A percentile compares a stretch with the other conserved stretches of the same genome.
Conservation (phyloP, 2,329 filamentous ascomycete genomes). For the Neofusicoccum laricinum region DNA sequence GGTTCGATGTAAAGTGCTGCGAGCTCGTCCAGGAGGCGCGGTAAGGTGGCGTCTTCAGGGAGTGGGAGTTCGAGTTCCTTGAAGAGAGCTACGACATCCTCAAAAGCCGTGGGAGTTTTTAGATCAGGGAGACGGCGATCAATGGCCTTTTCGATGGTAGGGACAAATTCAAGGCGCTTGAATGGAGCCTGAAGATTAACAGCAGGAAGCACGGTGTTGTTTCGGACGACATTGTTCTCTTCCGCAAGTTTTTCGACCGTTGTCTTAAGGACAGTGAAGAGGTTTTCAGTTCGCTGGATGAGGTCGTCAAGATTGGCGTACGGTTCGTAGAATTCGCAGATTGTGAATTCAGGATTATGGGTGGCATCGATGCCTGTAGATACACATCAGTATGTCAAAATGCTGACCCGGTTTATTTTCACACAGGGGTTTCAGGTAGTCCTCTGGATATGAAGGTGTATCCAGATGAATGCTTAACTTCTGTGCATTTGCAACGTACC, state of each 20-base stretch:
- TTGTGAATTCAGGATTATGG: conserved; percentile 97
- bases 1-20: conserved; percentile 76
- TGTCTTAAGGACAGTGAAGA: conserved; percentile 51
- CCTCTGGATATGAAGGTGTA: too few species aligned
- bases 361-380: conserved; percentile 67
- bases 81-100: conserved; percentile 58
- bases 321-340: conserved; percentile 93
- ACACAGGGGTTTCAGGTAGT: too few species aligned
- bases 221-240: conserved; percentile 27
- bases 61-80: conserved; percentile 46
- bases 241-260: conserved; percentile 51
- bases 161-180: conserved; percentile 75
- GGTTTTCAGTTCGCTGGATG: conserved; percentile 69
- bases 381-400: not conserved
- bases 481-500: conserved; percentile 44
- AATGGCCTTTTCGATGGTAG: conserved; percentile 68
- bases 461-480: too few species aligned
- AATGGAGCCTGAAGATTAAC: conserved; percentile 49
- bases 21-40: conserved; percentile 77
- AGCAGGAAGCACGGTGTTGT: conserved; percentile 37
- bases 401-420: too few species aligned
- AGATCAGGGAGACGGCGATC: conserved; percentile 61
- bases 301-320: conserved; percentile 75
- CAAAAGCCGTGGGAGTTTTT: conserved; percentile 50
- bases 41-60: conserved; percentile 56